These are phyloP conservation scores for Elsinoe ampelina DNA, from an alignment of 2,329 filamentous ascomycete genomes.

Conservation along the genomic window DNA sequence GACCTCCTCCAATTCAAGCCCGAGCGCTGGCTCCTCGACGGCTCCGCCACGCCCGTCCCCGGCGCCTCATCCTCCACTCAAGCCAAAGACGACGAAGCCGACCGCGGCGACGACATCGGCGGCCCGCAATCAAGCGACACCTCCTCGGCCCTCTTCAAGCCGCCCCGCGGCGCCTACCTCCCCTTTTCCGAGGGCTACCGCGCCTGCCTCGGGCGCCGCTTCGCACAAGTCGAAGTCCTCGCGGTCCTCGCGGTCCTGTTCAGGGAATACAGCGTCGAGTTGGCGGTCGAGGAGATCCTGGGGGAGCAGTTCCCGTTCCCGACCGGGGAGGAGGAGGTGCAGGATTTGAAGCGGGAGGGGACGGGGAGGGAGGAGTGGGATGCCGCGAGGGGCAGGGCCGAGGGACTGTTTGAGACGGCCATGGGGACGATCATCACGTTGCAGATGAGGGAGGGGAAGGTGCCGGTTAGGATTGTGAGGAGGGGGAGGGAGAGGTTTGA, in stretches of 20 bases:
- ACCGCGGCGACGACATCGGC: conserved; percentile 44
- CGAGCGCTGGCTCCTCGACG: conserved; percentile 57
- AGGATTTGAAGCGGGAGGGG: conserved; percentile 34
- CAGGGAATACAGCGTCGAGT: conserved; percentile 55
- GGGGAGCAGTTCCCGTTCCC: conserved; percentile 34
- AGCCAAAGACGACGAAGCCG: conserved; percentile 28
- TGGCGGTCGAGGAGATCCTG: conserved; percentile 49
- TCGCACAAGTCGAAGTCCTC: conserved; percentile 49
- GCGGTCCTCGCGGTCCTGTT: conserved; percentile 45
- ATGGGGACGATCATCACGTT: conserved; percentile 60
- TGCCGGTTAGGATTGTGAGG: conserved; percentile 60
- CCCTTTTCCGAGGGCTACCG: conserved; percentile 49
- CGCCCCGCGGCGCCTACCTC: conserved; percentile 42
- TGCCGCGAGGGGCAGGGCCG: conserved; percentile 49
- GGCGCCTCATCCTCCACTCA: conserved; percentile 20
- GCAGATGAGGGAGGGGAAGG: conserved; percentile 54
- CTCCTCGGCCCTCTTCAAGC: conserved; percentile 52
- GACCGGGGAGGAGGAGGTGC: conserved; percentile 34
- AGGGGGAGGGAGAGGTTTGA: conserved; percentile 60
- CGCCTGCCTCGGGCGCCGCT: conserved; percentile 46
- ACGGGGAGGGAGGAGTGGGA: conserved; percentile 50
- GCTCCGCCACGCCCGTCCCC: conserved; percentile 15
- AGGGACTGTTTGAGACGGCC: conserved; percentile 43
- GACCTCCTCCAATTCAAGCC: conserved; percentile 62
- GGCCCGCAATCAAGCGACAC: conserved; percentile 51